Percentiles rank a stretch among this genome's conserved stretches.
These are phyloP conservation scores for Allium fistulosum DNA, from an alignment of 106 monocot species.

Conservation along the genomic window DNA sequence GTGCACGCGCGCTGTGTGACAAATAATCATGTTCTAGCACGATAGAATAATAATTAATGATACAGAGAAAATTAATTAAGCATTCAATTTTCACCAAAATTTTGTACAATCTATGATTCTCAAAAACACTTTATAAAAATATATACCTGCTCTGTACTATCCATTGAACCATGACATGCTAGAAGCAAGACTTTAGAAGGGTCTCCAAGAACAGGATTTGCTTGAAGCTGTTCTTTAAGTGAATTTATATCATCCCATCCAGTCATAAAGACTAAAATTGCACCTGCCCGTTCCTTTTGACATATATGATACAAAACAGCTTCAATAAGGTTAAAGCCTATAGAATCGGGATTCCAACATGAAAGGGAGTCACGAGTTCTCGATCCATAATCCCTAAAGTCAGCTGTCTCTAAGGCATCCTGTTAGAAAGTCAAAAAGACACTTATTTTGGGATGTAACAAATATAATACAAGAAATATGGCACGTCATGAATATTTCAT, in stretches of 20 bases:
- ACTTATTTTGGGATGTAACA: background rate
- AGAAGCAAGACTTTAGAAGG: slow-evolving; percentile 81
- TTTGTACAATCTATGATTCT: no score
- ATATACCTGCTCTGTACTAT: slow-evolving; percentile 92
- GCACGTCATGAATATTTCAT: background rate
- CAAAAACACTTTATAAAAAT: background rate
- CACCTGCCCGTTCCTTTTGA: slow-evolving; percentile 77
- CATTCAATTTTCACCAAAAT: no score
- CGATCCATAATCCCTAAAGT: slow-evolving; percentile 69
- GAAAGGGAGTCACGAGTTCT: slow-evolving; percentile 85
- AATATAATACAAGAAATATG: no score
- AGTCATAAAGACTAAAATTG: slow-evolving; percentile 97
- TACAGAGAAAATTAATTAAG: no score
- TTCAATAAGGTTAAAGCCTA: slow-evolving; percentile 97
- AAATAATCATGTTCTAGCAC: no score
- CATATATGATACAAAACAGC: slow-evolving; percentile 82
- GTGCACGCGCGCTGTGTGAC: no score
- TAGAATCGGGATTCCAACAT: slow-evolving; percentile 98
- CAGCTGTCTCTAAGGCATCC: slow-evolving; percentile 94
- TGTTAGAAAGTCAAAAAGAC: slow-evolving; percentile 12
- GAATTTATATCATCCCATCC: slow-evolving; percentile 99
- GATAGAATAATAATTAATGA: no score
- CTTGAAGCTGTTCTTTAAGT: slow-evolving; percentile 88
- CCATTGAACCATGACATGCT: slow-evolving; percentile 98
- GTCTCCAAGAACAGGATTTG: slow-evolving; percentile 89